Evolutionary conservation across 768 basidiomycete genomes (phyloP), one percentile per base, ranked within the genome.

Genomic region (Leucocoprinus sp.): DNA sequence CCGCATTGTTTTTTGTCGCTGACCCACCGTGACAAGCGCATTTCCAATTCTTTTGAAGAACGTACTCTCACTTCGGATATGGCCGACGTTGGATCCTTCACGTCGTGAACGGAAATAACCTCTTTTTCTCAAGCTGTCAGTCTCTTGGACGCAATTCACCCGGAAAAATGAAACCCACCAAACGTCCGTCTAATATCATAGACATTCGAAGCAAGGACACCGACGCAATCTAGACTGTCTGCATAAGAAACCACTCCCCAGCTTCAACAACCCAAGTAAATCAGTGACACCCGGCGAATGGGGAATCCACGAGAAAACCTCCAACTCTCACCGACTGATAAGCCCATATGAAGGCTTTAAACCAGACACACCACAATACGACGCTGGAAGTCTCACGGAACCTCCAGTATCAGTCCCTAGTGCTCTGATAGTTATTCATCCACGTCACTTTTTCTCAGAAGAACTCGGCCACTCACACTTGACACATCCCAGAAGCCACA

Each of bases 371-470:
- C 93, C 91, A 54, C 91, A 96, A 56, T 97, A 97, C 2, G 92
- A 82, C 0, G 96, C 96, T 0, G 96, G 96, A 2, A 99, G 68
- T 31, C 95, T 77, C 8, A 84, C 82, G 4, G 96, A 98, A 0
- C 95, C 96, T 6, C 96, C 95, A 0, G 95, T 98, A 60, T 99
- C 96, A 2, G 93, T 95, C 0, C 84, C 89, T 17, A 98, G 59
- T 0, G 95, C 92, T 14, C 95, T 96, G 39, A 17, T 19, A 38
- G 29, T 23, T 38, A 26, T 34, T 17, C n/a, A n/a, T n/a, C 15
- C 23, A 36, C 18, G 21, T 27, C 8, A 71, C 90, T 64, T 55
- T 95, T 93, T 79, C 85, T 57, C 82, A 72, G 56, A 87, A 92
- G 68, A 92, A 70, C 0, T 80, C 82, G 2, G 84, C n/a, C 8